Evolutionary conservation across 2,329 filamentous ascomycete species (phyloP).

Genomic region (Colletotrichum musae): DNA sequence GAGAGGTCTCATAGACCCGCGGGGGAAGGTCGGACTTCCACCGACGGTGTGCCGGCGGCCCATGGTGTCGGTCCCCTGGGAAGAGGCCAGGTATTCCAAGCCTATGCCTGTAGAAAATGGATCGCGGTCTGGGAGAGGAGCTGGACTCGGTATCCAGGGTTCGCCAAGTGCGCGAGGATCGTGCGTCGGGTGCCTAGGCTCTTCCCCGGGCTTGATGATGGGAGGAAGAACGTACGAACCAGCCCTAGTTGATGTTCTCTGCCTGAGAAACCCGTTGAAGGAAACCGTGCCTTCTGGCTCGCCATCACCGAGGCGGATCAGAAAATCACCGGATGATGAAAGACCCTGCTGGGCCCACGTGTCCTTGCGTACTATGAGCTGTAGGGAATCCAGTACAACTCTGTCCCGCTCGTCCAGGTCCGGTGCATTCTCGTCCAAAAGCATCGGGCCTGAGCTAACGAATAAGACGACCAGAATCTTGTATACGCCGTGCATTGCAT

Average conservation of each 20-base stretch:
- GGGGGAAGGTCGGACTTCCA: constrained; percentile 59
- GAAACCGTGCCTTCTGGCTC: constrained; percentile 52
- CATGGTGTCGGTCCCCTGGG: constrained; percentile 48
- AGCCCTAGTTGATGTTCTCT: constrained; percentile 41
- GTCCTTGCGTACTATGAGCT: constrained; percentile 62
- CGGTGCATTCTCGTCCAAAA: constrained; percentile 59
- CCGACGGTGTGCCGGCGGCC: constrained; percentile 62
- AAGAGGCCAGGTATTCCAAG: constrained; percentile 50
- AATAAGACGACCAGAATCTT: constrained; percentile 67
- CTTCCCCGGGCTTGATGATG: constrained; percentile 50
- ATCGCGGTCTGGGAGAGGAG: constrained; percentile 47
- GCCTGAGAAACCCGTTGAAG: constrained; percentile 38
- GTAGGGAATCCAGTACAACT: constrained; percentile 58
- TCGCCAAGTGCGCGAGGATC: constrained; percentile 57
- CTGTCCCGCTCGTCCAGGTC: constrained; percentile 62
- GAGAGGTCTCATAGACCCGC: constrained; percentile 55
- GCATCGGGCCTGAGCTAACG: constrained; percentile 58
- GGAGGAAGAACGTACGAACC: constrained; percentile 51
- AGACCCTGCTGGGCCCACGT: constrained; percentile 64
- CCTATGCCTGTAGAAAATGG: constrained; percentile 46
- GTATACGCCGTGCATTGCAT: constrained; percentile 64
- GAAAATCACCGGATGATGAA: constrained; percentile 63
- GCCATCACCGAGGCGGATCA: constrained; percentile 63
- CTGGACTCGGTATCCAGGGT: constrained; percentile 51
- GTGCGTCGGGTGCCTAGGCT: constrained; percentile 54